Evolutionary conservation across 441 rosid genomes (phyloP).

Genomic region (Aquilaria agallochum): DNA sequence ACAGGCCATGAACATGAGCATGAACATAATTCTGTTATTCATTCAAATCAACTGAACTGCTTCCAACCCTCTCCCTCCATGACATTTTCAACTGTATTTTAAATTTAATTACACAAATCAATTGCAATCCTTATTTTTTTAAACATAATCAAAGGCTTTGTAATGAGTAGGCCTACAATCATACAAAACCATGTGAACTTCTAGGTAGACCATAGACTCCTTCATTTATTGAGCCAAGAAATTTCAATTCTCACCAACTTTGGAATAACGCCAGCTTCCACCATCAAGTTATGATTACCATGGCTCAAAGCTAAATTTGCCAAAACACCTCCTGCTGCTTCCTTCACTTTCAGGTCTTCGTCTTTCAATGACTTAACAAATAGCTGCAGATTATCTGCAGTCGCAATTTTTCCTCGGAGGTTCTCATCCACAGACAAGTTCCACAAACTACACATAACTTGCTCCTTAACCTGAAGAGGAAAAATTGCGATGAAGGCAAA

Average conservation of each 20-base stretch:
- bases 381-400: conserved; percentile 43
- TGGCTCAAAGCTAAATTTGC: conserved; percentile 62
- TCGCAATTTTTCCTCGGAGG: conserved; percentile 54
- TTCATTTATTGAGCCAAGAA: background rate
- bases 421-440: conserved; percentile 82
- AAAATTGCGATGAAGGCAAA: conserved; percentile 16
- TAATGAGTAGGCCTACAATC: no score
- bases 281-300: conserved; percentile 54
- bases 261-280: conserved; percentile 73
- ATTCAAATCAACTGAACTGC: no score
- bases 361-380: conserved; percentile 62
- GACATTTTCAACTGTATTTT: no score
- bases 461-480: conserved; percentile 63
- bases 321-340: conserved; percentile 85
- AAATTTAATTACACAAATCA: no score
- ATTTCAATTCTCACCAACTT: conserved; percentile 54
- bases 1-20: no score
- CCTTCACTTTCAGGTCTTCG: conserved; percentile 59
- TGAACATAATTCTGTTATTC: no score
- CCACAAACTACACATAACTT: conserved; percentile 67
- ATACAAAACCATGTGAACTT: no score
- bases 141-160: no score
- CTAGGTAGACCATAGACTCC: background rate
- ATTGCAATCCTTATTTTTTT: no score
- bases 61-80: no score